Base-by-base conservation (phyloP, 306 rosid genomes). In the Trichosanthes cucumerina region DNA sequence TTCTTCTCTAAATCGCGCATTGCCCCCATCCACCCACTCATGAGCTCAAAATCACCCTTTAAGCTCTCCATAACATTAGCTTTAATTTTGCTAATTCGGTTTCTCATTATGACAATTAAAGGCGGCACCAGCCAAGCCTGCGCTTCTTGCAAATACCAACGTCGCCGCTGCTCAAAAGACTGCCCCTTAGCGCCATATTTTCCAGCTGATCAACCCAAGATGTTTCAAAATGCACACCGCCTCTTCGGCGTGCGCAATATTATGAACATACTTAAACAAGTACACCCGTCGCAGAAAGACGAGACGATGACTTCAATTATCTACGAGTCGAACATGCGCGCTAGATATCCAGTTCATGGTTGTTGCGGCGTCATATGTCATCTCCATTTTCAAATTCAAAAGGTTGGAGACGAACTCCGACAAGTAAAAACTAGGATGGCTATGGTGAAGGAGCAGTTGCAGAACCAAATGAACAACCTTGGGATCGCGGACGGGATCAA, bases 81-180 rank as follows among this genome's bases (percentile, higher is more conserved):
- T 2, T 13, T 12, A 12, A 43, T 8, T 9, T 43, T 43, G 47
- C 12, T 43, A 11, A 11, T 1, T 14, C 15, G 19, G 18, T 4
- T 47, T 47, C 13, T 71, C 0, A 50, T 2, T 39, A 87, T 86
- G 90, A 78, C 89, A 14, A 79, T 82, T 5, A 82, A 88, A 62
- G 92, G 91, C 38, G 90, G 93, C 78, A 38, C 88, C 63, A 87
- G 83, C 78, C 87, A 86, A 68, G 92, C 96, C 11, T 91, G 96
- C 56, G 96, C 96, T 0, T 87, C 90, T 0, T 91, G 96, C 88
- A 91, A 89, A 43, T 85, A 82, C 79, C 96, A 91, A 69, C 75
- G 93, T 18, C 59, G 89, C 46, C 85, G 75, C 36, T 89, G 93
- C 54, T 68, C 83, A 0, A 78, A 83, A 3, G 91, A 88, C 0